Percentiles rank a stretch among this genome's conserved stretches.
Conservation (phyloP, 768 basidiomycete species). For the Hysterangium stoloniferum region DNA sequence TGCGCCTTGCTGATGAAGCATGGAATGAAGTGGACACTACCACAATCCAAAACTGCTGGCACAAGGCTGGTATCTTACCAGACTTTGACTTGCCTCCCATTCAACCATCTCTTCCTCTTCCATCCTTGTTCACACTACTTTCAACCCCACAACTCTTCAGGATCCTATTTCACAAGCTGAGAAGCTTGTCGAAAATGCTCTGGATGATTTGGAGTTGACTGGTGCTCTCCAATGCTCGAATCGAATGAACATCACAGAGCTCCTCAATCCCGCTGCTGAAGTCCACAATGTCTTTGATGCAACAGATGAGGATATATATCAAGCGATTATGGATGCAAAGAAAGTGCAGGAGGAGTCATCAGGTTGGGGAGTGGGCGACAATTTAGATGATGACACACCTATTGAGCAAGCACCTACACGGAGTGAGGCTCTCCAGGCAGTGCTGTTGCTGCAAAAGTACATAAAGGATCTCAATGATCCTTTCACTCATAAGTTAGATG, state of each 20-base stretch:
- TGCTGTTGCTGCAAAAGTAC: no score
- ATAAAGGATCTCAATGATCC: no score
- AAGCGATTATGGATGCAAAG: neutral
- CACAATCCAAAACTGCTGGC: no score
- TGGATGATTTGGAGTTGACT: slow-evolving; percentile 18
- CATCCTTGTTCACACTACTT: no score
- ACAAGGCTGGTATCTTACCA: slow-evolving; percentile 25
- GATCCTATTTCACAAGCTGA: no score
- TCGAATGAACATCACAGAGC: slow-evolving; percentile 21
- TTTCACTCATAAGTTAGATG: no score
- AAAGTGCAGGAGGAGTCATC: neutral
- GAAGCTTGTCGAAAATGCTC: slow-evolving; percentile 16
- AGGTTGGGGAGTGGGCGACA: no score
- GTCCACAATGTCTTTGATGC: neutral
- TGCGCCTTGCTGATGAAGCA: slow-evolving; percentile 27
- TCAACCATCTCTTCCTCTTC: slow-evolving; percentile 19
- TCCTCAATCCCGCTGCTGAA: slow-evolving; percentile 26
- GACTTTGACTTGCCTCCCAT: neutral
- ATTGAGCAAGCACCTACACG: no score
- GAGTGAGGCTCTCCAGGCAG: no score
- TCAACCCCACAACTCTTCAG: slow-evolving; percentile 18
- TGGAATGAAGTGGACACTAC: no score
- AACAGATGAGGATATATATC: neutral
- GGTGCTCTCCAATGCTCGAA: slow-evolving; percentile 21
- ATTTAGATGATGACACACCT: no score